Base-by-base conservation (phyloP, 2,329 filamentous ascomycete species). In the Aphanoascus verrucosus region DNA sequence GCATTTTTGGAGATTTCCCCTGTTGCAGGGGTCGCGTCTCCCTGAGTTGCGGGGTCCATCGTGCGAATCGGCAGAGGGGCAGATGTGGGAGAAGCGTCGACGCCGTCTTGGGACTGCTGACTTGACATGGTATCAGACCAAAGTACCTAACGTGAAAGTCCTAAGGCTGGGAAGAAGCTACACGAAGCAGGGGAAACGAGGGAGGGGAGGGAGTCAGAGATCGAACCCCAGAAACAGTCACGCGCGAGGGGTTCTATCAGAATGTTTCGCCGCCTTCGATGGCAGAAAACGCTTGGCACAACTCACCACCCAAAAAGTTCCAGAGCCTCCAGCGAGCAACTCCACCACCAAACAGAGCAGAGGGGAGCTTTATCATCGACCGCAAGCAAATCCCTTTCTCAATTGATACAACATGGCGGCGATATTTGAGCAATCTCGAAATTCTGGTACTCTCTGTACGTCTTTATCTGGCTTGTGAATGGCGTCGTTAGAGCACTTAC, bases 341-440 rank as follows among this genome's bases (percentile, higher is more conserved):
- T 19, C 50, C 41, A 46, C 50, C 23, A 34, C 1, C 41, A 40
- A 15, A 17, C 19, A 50, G 43, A 53, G 40, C 50, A 40, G 9
- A 57, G 61, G 60, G 58, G 63, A 62, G 66, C 62, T 64, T 61
- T 58, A 57, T 38, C 7, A 54, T 57, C 55, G 58, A 55, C 53
- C 57, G 12, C n/a, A 23, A 35, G 44, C 52, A 15, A 6, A 11
- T 38, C 53, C 45, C 41, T 20, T 46, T 45, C 54, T 38, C 32
- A 38, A 45, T 38, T 55, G 50, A 37, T 48, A 60, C 60, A 70
- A 62, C 60, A 98, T 98, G 93, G 84, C 88, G 71, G 87, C 88
- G 68, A 89, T 98, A 73, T 98, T 97, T 68, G 89, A 96, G 75
- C 87, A 93, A 75, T 86, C 89, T 67, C 82, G 90, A 68, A 94